Base-by-base conservation (phyloP, 169 alveolate genomes). In the Pseudocohnilembus persalinus region DNA sequence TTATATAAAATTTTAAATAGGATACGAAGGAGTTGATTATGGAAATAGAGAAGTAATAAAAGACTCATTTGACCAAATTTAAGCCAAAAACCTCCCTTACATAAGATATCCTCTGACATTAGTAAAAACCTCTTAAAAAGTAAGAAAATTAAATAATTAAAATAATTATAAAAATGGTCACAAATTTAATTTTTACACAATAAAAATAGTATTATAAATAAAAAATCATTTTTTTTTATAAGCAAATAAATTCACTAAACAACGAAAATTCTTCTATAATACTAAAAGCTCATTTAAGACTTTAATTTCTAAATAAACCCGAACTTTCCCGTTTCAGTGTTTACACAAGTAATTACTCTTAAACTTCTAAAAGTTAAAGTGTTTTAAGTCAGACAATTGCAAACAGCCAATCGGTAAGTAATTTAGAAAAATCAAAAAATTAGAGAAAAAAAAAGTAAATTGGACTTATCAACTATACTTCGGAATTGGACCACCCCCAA, bases 381-480 rank as follows among this genome's bases (percentile, higher is more conserved):
- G 68, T 4, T 20, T n/a, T n/a, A n/a, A 20, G 20, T 20, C 68
- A 49, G 68, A 49, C 68, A 4, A 11, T 20, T 20, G 68, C 20
- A 49, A 11, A 49, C 20, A 49, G 68, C 20, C 68, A 49, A 49
- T 11, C 26, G 4, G 68, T 20, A 11, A 11, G 26, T 11, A 49
- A 49, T 49, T 49, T 49, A 11, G 4, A 49, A 49, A 11, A 11
- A 11, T 49, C 20, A 49, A 20, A 49, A 49, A 49, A 49, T 49
- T 49, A 49, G 20, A 49, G 68, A 49, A 20, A 11, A 11, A 49
- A 49, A 20, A 49, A 49, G 4, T 20, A 49, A 11, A 20, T 49
- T 11, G 68, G 68, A 49, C 74, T 63, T 31, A 73, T 79, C 68
- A 79, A 78, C 49, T 80, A 29, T 65, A 31, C 32, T 74, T 77